These are phyloP conservation scores for Boletus sp. DNA, from an alignment of 1,284 basidiomycete species.

Conservation along the genomic window DNA sequence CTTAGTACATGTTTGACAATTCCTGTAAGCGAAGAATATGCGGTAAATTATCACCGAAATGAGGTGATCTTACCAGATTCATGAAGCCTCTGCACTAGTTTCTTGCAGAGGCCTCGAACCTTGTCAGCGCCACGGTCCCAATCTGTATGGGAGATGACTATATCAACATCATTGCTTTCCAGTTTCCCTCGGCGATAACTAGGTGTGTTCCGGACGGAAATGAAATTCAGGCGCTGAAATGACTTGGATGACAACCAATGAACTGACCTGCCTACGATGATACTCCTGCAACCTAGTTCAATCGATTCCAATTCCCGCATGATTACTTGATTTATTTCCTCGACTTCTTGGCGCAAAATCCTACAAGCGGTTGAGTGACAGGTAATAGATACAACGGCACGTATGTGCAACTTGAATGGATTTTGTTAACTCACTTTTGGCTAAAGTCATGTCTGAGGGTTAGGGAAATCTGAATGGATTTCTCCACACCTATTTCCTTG, in stretches of 20 bases:
- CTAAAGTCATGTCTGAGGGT: slow-evolving; percentile 51
- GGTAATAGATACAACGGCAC: neutral
- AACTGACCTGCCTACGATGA: slow-evolving; percentile 70
- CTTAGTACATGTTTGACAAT: slow-evolving; percentile 69
- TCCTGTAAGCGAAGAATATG: slow-evolving; percentile 36
- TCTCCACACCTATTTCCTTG: slow-evolving; percentile 20
- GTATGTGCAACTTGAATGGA: neutral
- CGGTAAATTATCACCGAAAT: neutral
- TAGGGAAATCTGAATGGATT: slow-evolving; percentile 51
- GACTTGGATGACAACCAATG: neutral
- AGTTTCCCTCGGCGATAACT: slow-evolving; percentile 77
- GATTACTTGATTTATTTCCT: slow-evolving; percentile 60
- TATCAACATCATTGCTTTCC: slow-evolving; percentile 74
- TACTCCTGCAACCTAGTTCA: slow-evolving; percentile 59
- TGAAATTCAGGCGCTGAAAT: slow-evolving; percentile 1
- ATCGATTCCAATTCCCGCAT: slow-evolving; percentile 56
- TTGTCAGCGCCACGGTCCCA: slow-evolving; percentile 39
- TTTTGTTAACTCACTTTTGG: slow-evolving; percentile 26
- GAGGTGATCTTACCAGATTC: slow-evolving; percentile 44
- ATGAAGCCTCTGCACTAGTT: slow-evolving; percentile 52
- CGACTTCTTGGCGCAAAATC: slow-evolving; percentile 67
- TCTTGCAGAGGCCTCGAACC: slow-evolving; percentile 50
- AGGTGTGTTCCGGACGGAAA: neutral
- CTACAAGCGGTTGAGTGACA: slow-evolving; percentile 27
- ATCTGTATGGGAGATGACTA: slow-evolving; percentile 71